A percentile compares a stretch with the other conserved stretches of the same genome.
phyloP scores from a whole-genome alignment of 164 flowering plant genomes.

The Macadamia integrifolia region DNA sequence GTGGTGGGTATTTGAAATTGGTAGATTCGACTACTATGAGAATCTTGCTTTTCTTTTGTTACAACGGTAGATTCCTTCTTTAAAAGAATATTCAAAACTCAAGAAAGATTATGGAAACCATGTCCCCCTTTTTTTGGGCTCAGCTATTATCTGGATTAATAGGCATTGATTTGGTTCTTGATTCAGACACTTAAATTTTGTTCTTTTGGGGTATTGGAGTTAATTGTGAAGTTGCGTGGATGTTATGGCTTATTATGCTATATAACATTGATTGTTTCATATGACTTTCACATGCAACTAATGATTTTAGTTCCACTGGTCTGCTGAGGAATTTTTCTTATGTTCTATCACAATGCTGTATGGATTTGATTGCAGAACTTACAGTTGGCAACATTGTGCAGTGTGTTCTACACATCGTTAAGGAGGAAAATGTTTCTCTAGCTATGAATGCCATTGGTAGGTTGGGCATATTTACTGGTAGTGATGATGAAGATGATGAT shows the following conservation, averaged over 20 bases:
- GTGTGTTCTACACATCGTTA: conserved; percentile 86
- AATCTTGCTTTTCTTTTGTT: too few species aligned
- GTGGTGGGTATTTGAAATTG: too few species aligned
- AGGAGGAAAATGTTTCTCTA: conserved; percentile 95
- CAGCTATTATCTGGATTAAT: too few species aligned
- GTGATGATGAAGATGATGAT: conserved; percentile 76
- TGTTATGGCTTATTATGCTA: neutral
- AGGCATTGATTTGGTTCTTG: too few species aligned
- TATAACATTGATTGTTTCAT: neutral
- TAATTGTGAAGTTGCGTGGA: neutral
- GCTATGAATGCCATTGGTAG: conserved; percentile 74
- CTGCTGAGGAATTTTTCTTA: neutral
- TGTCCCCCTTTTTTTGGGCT: too few species aligned
- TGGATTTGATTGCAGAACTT: conserved; percentile 62
- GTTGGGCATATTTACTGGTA: conserved; percentile 52
- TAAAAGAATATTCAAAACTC: too few species aligned
- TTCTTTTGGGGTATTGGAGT: too few species aligned
- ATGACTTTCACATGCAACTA: neutral
- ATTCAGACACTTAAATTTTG: too few species aligned
- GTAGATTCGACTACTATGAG: too few species aligned
- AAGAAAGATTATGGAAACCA: too few species aligned
- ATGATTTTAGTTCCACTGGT: neutral
- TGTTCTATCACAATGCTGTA: neutral
- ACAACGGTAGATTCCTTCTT: too few species aligned
- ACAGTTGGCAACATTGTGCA: conserved; percentile 96